Evolutionary conservation across 177 flowering plant genomes (phyloP).

Genomic region (Telopea speciosissima): DNA sequence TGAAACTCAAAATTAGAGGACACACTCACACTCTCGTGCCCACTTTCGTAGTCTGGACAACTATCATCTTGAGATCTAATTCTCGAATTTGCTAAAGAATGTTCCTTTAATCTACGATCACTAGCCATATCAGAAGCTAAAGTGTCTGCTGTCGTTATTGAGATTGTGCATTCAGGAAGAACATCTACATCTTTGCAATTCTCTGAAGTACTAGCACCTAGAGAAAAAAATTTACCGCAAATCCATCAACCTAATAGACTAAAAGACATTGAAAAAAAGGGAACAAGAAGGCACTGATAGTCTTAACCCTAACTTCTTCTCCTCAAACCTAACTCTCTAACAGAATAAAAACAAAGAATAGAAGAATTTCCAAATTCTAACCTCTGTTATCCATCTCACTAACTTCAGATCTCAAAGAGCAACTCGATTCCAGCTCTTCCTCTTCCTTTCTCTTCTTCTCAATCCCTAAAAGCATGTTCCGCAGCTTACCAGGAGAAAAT

Average conservation of each 20-base stretch:
- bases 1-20: conserved; percentile 63
- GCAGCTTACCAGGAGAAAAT: conserved; percentile 68
- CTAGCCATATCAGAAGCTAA: conserved; percentile 21
- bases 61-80: conserved; percentile 42
- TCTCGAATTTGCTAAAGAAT: conserved; percentile 29
- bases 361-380: conserved; percentile 3
- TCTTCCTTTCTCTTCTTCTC: conserved; percentile 63
- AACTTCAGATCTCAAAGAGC: conserved; percentile 40
- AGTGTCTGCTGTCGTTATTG: conserved; percentile 18
- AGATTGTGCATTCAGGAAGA: conserved; percentile 43
- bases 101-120: conserved; percentile 41
- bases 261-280: background rate
- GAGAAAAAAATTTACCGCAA: conserved; percentile 1
- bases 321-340: background rate
- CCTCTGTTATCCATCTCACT: conserved; percentile 41
- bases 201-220: conserved; percentile 27
- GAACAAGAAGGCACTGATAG: background rate
- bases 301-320: background rate
- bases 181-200: conserved; percentile 70
- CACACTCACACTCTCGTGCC: conserved; percentile 28
- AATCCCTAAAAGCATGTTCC: conserved; percentile 60
- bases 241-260: background rate
- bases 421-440: conserved; percentile 42
- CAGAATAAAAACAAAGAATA: background rate
- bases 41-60: conserved; percentile 42